These are phyloP conservation scores for Hyaloscypha hepaticicola DNA, from an alignment of 495 filamentous ascomycete genomes.

Conservation along the genomic window DNA sequence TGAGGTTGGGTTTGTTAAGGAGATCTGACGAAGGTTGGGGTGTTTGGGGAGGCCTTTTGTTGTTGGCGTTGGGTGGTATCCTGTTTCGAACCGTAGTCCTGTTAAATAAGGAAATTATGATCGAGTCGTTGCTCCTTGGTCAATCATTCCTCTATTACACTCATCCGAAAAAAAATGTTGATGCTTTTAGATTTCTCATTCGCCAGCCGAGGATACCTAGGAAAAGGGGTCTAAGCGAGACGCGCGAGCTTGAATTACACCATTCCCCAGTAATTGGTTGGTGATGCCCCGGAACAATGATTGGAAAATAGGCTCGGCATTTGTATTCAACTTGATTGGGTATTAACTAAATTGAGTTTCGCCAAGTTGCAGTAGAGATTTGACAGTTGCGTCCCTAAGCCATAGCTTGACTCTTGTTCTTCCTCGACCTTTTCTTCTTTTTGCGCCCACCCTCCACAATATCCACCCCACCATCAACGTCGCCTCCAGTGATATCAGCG, in stretches of 20 bases:
- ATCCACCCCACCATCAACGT: conserved; percentile 19
- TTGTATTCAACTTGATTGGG: not conserved
- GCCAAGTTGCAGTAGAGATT: not conserved
- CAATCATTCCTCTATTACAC: too few relatives aligned
- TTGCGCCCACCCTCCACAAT: conserved; percentile 31
- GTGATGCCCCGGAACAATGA: not conserved
- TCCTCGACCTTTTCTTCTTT: conserved; percentile 37
- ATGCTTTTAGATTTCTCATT: too few relatives aligned
- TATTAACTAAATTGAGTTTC: not conserved
- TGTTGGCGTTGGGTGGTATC: not conserved
- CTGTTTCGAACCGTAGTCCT: not conserved
- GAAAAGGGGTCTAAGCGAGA: not conserved
- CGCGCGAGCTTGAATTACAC: not conserved
- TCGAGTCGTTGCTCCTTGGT: not conserved
- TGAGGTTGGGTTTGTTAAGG: conserved; percentile 71
- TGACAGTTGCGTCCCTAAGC: not conserved
- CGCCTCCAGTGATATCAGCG: conserved; percentile 6
- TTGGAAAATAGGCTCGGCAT: not conserved
- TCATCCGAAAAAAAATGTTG: too few relatives aligned
- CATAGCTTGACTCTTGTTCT: conserved; percentile 29
- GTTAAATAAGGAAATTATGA: not conserved
- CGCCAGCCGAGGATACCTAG: not conserved
- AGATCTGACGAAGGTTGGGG: conserved; percentile 40
- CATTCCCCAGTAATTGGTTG: not conserved
- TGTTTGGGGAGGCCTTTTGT: not conserved